Conservation (phyloP, 2,329 filamentous ascomycete genomes). For the Fonsecaea pugnacius region DNA sequence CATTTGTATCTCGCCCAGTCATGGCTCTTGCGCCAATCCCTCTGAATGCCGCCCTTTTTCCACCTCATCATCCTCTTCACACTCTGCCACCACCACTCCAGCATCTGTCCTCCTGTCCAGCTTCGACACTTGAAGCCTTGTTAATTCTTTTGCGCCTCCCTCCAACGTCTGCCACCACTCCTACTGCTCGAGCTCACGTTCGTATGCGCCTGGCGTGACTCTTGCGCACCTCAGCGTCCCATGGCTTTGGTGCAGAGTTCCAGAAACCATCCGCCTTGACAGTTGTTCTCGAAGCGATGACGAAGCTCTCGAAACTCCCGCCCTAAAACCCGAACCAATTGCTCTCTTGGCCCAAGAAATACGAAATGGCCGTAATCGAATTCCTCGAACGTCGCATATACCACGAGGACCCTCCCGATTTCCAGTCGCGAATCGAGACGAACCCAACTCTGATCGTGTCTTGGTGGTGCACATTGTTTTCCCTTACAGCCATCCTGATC, state of each 20-base stretch:
- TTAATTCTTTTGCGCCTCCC: neutral
- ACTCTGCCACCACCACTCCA: neutral
- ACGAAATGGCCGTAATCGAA: conserved; percentile 19
- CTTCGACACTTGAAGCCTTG: neutral
- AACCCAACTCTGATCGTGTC: conserved; percentile 93
- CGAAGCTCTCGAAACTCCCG: conserved; percentile 4
- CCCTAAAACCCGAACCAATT: conserved; percentile 5
- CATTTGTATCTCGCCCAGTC: neutral
- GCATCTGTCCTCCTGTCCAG: neutral
- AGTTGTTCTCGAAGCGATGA: conserved; percentile 28
- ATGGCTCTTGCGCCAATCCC: neutral
- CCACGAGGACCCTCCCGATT: conserved; percentile 55
- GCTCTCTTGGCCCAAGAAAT: conserved; percentile 1
- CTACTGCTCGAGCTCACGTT: neutral
- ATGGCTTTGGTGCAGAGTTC: conserved; percentile 22
- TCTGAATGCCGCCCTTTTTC: neutral
- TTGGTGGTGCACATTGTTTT: conserved; percentile 91
- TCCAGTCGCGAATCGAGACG: conserved; percentile 60
- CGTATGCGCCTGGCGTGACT: neutral
- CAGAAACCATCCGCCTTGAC: conserved; percentile 17
- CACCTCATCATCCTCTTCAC: neutral
- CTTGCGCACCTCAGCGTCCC: neutral
- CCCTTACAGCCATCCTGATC: conserved; percentile 79
- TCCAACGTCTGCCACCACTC: neutral
- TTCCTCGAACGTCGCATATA: conserved; percentile 44